phyloP scores from a whole-genome alignment of 208 protist genomes.

The Leishmania guyanensis region DNA sequence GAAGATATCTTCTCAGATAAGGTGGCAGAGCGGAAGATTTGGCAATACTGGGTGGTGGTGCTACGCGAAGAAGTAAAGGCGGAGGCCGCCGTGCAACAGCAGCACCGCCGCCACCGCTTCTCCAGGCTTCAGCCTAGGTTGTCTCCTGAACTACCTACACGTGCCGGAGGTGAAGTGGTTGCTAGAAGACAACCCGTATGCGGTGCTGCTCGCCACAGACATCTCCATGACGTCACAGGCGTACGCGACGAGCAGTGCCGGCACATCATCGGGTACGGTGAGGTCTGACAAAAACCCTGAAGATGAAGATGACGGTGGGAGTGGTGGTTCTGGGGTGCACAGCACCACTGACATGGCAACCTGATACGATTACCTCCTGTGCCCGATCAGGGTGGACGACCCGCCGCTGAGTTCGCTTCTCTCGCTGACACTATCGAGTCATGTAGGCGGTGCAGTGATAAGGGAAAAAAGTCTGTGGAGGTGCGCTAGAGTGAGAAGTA shows the following conservation, averaged over 20 bases:
- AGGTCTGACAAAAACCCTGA: neutral
- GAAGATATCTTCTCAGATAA: conserved; percentile 11
- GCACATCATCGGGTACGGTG: neutral
- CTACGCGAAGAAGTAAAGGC: conserved; percentile 25
- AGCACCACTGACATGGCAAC: conserved; percentile 21
- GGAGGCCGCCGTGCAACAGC: conserved; percentile 19
- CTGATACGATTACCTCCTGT: conserved; percentile 4
- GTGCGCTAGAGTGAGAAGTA: neutral
- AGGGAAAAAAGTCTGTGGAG: neutral
- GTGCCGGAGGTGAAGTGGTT: conserved; percentile 25
- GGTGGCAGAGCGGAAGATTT: conserved; percentile 6
- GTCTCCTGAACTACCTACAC: conserved; percentile 13
- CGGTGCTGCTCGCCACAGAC: conserved; percentile 13
- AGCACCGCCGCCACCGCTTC: neutral
- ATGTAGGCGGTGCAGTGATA: neutral
- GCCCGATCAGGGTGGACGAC: neutral
- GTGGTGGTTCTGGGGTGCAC: neutral
- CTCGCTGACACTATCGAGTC: conserved; percentile 5
- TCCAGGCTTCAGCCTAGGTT: neutral
- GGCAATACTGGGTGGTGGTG: conserved; percentile 8
- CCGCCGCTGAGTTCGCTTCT: conserved; percentile 20
- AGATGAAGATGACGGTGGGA: neutral
- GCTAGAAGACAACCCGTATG: conserved; percentile 13
- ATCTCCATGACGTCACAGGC: conserved; percentile 17
- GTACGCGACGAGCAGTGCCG: neutral